phyloP scores from a whole-genome alignment of 2,329 filamentous ascomycete genomes.

The Drechmeria coniospora region DNA sequence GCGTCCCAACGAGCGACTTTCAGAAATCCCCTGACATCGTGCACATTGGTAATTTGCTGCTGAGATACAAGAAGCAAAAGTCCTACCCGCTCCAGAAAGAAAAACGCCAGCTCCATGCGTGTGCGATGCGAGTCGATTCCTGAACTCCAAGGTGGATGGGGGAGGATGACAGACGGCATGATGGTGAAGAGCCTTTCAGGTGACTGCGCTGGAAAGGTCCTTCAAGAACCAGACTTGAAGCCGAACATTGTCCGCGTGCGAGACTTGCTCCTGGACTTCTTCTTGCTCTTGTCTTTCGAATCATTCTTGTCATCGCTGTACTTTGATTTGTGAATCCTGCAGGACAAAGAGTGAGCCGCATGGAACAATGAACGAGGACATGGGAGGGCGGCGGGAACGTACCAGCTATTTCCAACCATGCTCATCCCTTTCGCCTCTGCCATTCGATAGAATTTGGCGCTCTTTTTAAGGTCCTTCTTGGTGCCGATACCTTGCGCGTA shows the following conservation, averaged over 20 bases:
- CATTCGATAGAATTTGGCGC: conserved; percentile 75
- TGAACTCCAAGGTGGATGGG: conserved; percentile 18
- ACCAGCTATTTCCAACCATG: conserved; percentile 99
- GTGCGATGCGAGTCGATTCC: conserved; percentile 8
- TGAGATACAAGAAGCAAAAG: conserved; percentile 3
- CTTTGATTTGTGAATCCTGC: conserved; percentile 91
- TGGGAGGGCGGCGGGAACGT: conserved; percentile 21
- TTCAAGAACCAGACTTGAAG: conserved; percentile 15
- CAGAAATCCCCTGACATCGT: too few relatives aligned
- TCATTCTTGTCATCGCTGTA: conserved; percentile 53
- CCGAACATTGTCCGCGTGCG: conserved; percentile 61
- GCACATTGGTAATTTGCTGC: neutral
- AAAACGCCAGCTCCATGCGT: neutral
- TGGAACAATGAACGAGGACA: neutral
- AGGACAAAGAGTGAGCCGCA: neutral
- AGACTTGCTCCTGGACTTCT: conserved; percentile 61
- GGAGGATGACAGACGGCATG: conserved; percentile 15
- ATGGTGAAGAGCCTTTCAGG: conserved; percentile 10
- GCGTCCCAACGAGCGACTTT: neutral
- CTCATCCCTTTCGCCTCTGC: conserved; percentile 89
- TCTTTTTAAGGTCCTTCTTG: conserved; percentile 93
- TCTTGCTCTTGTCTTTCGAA: conserved; percentile 32
- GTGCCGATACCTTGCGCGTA: conserved; percentile 87
- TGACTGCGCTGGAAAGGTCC: neutral
- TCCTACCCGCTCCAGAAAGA: conserved; percentile 8